Evolutionary conservation across 1,284 basidiomycete species (phyloP).

Genomic region (Takashimella koratensis): DNA sequence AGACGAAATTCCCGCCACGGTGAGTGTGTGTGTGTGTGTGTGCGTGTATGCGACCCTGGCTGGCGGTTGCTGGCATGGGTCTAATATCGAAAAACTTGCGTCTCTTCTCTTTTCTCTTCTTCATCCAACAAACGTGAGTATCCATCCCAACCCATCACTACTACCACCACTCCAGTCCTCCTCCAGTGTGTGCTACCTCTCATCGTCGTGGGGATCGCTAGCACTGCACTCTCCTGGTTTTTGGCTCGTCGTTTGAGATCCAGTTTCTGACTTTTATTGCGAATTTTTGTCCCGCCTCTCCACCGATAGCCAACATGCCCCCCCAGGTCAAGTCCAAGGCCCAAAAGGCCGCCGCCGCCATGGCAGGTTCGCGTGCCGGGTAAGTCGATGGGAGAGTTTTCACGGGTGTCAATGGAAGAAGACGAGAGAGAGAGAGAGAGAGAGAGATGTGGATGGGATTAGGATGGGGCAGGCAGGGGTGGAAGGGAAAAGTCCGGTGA

Average conservation of each 20-base stretch:
- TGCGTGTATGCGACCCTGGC: too few species aligned
- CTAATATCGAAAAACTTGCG: too few species aligned
- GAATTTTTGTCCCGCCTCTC: slow-evolving; percentile 1
- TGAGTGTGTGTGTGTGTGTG: neutral
- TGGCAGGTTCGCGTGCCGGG: slow-evolving; percentile 50
- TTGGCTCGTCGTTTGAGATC: too few species aligned
- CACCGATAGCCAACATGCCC: slow-evolving; percentile 27
- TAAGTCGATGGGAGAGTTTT: slow-evolving; percentile 26
- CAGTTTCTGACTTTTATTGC: too few species aligned
- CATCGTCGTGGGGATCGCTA: too few species aligned
- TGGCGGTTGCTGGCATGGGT: too few species aligned
- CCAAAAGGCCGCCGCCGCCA: slow-evolving; percentile 51
- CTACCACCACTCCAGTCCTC: neutral
- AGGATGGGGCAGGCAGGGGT: neutral
- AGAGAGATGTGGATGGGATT: neutral
- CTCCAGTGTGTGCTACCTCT: too few species aligned
- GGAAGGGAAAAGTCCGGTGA: neutral
- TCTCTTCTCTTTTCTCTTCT: neutral
- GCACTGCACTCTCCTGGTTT: too few species aligned
- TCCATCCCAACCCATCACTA: neutral
- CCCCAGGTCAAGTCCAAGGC: slow-evolving; percentile 49
- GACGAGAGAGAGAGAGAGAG: neutral
- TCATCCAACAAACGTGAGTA: slow-evolving; percentile 7
- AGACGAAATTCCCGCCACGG: neutral
- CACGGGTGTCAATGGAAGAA: neutral